A percentile compares a stretch with the other conserved stretches of the same genome.
Conservation (phyloP, 148 eudicot genomes). For the Polygonum maritimum region DNA sequence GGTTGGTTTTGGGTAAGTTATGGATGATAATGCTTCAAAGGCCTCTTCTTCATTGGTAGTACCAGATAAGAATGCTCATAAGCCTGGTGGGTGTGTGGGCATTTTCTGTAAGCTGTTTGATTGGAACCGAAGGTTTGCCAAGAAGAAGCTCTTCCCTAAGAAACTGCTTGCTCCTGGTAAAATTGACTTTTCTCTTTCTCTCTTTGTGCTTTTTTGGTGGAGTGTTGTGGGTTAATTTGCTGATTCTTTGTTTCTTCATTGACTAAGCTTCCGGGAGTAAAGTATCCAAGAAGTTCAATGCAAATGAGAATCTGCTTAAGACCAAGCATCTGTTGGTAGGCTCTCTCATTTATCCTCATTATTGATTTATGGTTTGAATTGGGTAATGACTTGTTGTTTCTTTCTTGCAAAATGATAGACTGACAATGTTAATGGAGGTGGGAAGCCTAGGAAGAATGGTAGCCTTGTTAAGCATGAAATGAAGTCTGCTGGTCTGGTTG, state of each 20-base stretch:
- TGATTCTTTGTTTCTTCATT: constrained; percentile 11
- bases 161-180: constrained; percentile 80
- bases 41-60: constrained; percentile 47
- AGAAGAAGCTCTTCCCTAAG: constrained; percentile 81
- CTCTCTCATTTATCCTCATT: not conserved
- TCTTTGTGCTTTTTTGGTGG: not conserved
- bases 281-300: constrained; percentile 64
- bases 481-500: constrained; percentile 72
- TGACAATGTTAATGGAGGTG: constrained; percentile 69
- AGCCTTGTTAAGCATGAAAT: constrained; percentile 32
- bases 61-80: constrained; percentile 55
- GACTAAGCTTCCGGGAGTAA: constrained; percentile 50
- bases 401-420: constrained; percentile 37
- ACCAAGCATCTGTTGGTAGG: constrained; percentile 74
- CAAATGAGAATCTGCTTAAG: constrained; percentile 59
- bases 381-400: not conserved
- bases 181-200: not conserved
- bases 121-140: constrained; percentile 86
- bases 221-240: not conserved
- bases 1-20: constrained; percentile 1
- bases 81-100: constrained; percentile 86
- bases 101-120: constrained; percentile 87
- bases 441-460: constrained; percentile 17
- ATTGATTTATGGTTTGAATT: not conserved
- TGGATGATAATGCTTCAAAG: constrained; percentile 28